These are phyloP conservation scores for Chondrostereum purpureum DNA, from an alignment of 1,284 basidiomycete genomes.

Conservation along the genomic window DNA sequence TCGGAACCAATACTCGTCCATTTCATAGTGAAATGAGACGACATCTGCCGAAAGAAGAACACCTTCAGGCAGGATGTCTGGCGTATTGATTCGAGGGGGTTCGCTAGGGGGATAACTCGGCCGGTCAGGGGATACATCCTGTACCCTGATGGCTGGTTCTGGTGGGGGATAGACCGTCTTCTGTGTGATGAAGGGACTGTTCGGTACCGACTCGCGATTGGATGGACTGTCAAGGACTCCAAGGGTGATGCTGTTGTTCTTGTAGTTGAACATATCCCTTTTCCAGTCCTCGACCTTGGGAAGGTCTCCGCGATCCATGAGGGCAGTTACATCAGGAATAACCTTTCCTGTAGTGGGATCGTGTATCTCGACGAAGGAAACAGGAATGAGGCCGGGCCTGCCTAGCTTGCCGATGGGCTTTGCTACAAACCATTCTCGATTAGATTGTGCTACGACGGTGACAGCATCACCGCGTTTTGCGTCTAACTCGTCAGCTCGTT, in stretches of 20 bases:
- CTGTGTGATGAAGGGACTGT: slow-evolving; percentile 34
- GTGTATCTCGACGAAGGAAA: slow-evolving; percentile 92
- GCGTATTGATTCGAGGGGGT: slow-evolving; percentile 26
- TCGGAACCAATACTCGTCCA: slow-evolving; percentile 96
- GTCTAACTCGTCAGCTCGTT: slow-evolving; percentile 93
- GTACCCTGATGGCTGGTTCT: slow-evolving; percentile 17
- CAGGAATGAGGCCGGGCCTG: slow-evolving; percentile 93
- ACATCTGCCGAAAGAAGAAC: slow-evolving; percentile 86
- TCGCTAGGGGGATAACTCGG: slow-evolving; percentile 15
- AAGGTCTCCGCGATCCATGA: slow-evolving; percentile 81
- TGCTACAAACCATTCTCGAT: slow-evolving; percentile 85
- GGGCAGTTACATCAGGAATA: slow-evolving; percentile 64
- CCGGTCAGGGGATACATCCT: slow-evolving; percentile 21
- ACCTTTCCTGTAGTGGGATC: slow-evolving; percentile 83
- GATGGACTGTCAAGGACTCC: slow-evolving; percentile 77
- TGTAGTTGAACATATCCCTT: slow-evolving; percentile 89
- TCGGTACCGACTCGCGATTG: slow-evolving; percentile 34
- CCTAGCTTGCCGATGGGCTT: slow-evolving; percentile 95
- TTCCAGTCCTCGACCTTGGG: slow-evolving; percentile 99
- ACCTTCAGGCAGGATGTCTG: slow-evolving; percentile 66
- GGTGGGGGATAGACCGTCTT: slow-evolving; percentile 17
- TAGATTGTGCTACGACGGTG: slow-evolving; percentile 86
- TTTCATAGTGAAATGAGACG: slow-evolving; percentile 94
- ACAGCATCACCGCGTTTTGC: slow-evolving; percentile 92
- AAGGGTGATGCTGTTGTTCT: slow-evolving; percentile 91